Percentiles rank a stretch among this genome's conserved stretches.
Conservation (phyloP, 2,329 filamentous ascomycete genomes). For the Botrytis cinerea region DNA sequence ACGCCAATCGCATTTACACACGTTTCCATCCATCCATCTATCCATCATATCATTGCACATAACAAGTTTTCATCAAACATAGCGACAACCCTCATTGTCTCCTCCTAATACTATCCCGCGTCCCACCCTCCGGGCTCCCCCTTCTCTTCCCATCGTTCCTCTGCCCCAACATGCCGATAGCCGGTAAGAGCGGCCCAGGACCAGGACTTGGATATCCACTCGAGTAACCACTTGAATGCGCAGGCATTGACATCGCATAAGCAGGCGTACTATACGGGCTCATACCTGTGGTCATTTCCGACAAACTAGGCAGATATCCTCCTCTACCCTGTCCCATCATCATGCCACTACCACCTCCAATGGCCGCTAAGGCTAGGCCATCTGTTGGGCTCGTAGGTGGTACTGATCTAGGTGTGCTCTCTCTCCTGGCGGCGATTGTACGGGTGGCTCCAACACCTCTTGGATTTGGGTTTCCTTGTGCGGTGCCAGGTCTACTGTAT, state of each 20-base stretch:
- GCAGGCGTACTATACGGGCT: conserved; percentile 62
- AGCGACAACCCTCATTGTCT: conserved; percentile 40
- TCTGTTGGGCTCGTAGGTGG: conserved; percentile 45
- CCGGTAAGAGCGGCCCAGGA: conserved; percentile 44
- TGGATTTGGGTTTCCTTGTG: conserved; percentile 29
- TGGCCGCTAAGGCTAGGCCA: conserved; percentile 40
- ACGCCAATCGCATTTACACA: conserved; percentile 16
- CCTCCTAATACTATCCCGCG: conserved; percentile 51
- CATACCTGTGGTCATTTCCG: conserved; percentile 64
- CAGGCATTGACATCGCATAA: conserved; percentile 47
- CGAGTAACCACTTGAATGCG: conserved; percentile 24
- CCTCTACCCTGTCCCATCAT: conserved; percentile 36
- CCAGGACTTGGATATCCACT: conserved; percentile 46
- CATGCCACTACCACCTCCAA: conserved; percentile 36
- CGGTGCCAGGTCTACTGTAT: conserved; percentile 35
- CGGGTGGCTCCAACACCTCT: conserved; percentile 30
- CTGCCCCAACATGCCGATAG: conserved; percentile 35
- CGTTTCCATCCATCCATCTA: neutral
- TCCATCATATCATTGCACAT: neutral
- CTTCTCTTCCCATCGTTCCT: conserved; percentile 51
- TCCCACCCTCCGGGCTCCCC: conserved; percentile 52
- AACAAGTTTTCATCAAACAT: neutral
- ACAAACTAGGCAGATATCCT: conserved; percentile 57
- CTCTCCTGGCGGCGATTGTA: conserved; percentile 40
- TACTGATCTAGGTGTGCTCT: conserved; percentile 41